phyloP scores from a whole-genome alignment of 2,329 filamentous ascomycete genomes.

The Alternaria postmessia region DNA sequence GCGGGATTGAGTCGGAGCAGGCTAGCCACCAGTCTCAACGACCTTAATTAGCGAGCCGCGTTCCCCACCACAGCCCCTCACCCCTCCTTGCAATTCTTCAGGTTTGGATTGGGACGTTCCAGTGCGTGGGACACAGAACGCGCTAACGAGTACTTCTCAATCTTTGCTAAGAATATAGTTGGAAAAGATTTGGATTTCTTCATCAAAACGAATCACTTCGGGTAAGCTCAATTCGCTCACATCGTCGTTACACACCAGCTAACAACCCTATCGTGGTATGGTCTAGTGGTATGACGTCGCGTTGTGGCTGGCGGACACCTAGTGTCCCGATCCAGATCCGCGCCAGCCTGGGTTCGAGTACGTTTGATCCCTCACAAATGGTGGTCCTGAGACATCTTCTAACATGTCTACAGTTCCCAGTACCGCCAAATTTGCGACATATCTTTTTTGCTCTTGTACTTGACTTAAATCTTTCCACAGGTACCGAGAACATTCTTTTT shows the following conservation, averaged over 20 bases:
- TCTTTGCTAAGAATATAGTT: too few species aligned
- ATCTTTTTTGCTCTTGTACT: constrained; percentile 17
- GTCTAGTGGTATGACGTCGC: constrained; percentile 45
- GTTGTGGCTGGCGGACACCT: constrained; percentile 38
- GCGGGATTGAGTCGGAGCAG: constrained; percentile 29
- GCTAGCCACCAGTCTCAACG: constrained; percentile 8
- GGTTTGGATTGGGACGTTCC: neutral
- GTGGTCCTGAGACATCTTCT: constrained; percentile 26
- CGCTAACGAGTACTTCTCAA: too few species aligned
- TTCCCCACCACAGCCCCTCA: constrained; percentile 4
- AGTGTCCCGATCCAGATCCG: constrained; percentile 33
- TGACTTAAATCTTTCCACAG: neutral
- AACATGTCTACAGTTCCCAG: constrained; percentile 38
- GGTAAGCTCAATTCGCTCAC: too few species aligned
- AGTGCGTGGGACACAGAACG: too few species aligned
- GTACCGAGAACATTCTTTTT: neutral
- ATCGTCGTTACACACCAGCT: constrained; percentile 5
- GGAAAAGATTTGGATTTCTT: neutral
- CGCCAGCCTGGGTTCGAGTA: constrained; percentile 43
- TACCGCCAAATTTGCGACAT: constrained; percentile 33
- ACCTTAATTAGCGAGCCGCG: neutral
- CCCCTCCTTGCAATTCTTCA: neutral
- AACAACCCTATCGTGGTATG: constrained; percentile 31
- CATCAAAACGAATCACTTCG: neutral
- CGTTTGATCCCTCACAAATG: constrained; percentile 16